Conservation (phyloP, 805 yeast species). For the Scheffersomyces spartinae region DNA sequence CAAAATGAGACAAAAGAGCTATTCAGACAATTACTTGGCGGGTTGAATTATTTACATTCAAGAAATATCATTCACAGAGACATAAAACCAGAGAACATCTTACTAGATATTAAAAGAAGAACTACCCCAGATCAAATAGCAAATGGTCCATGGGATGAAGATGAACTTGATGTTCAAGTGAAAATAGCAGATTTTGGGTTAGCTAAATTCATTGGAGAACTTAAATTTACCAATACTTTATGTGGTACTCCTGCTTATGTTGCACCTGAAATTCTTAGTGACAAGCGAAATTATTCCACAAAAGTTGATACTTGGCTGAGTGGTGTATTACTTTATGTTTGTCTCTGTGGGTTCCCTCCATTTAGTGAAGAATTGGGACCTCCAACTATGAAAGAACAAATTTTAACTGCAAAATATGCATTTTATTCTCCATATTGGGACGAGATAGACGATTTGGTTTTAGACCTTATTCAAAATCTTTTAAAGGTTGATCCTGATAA, state of each 20-base stretch:
- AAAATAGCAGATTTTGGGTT: conserved; percentile 80
- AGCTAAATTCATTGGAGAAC: conserved; percentile 58
- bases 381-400: conserved; percentile 68
- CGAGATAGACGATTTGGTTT: conserved; percentile 47
- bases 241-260: conserved; percentile 87
- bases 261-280: conserved; percentile 63
- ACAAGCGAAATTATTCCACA: conserved; percentile 50
- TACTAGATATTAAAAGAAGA: conserved; percentile 29
- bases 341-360: conserved; percentile 79
- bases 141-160: conserved; percentile 47
- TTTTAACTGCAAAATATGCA: conserved; percentile 53
- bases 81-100: conserved; percentile 33
- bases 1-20: conserved; percentile 54
- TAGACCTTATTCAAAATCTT: conserved; percentile 54
- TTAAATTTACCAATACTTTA: conserved; percentile 62
- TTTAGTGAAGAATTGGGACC: conserved; percentile 77
- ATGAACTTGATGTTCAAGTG: conserved; percentile 52
- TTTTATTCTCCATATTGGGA: conserved; percentile 79
- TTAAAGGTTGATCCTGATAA: conserved; percentile 41
- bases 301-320: conserved; percentile 77
- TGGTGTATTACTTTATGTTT: conserved; percentile 67
- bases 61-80: conserved; percentile 33
- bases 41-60: conserved; percentile 26
- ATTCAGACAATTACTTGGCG: conserved; percentile 35
- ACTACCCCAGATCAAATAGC: conserved; percentile 12